A percentile compares a stretch with the other conserved stretches of the same genome.
These are phyloP conservation scores for Zopfochytrium polystomum DNA, from an alignment of 371 early-diverging fungal genomes.

Conservation along the genomic window DNA sequence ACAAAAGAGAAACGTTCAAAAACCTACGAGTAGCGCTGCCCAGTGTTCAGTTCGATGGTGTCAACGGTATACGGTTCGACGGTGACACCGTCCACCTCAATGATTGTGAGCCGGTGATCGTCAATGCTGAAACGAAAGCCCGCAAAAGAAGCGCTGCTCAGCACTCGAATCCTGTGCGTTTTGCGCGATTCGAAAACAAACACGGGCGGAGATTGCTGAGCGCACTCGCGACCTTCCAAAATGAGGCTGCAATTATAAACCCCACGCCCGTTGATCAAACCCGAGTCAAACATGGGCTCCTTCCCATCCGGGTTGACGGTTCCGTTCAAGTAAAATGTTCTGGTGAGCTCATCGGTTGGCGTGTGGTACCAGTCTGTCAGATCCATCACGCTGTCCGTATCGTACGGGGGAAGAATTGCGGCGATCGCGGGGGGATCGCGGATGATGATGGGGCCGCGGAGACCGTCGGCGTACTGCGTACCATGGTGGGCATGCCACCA, in stretches of 20 bases:
- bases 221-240: neutral
- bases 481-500: conserved; percentile 70
- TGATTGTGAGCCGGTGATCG: conserved; percentile 68
- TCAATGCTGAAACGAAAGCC: conserved; percentile 74
- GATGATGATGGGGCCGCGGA: conserved; percentile 71
- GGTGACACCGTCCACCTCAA: conserved; percentile 76
- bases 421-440: conserved; percentile 71
- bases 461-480: conserved; percentile 79
- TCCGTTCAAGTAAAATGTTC: conserved; percentile 46
- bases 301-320: conserved; percentile 58
- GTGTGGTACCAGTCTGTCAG: conserved; percentile 67
- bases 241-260: conserved; percentile 13
- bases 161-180: conserved; percentile 58
- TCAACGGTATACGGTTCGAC: conserved; percentile 46
- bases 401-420: conserved; percentile 61
- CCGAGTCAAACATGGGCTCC: conserved; percentile 56
- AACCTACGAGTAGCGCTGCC: conserved; percentile 33
- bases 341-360: conserved; percentile 40
- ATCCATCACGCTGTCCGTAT: conserved; percentile 60
- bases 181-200: neutral
- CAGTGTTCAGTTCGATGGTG: conserved; percentile 23
- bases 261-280: conserved; percentile 26
- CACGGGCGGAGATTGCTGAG: neutral
- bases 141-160: conserved; percentile 71
- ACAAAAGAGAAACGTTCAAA: too few species aligned